phyloP scores from a whole-genome alignment of 2,329 filamentous ascomycete genomes.

The Chrysoporthe deuterocubensis region DNA sequence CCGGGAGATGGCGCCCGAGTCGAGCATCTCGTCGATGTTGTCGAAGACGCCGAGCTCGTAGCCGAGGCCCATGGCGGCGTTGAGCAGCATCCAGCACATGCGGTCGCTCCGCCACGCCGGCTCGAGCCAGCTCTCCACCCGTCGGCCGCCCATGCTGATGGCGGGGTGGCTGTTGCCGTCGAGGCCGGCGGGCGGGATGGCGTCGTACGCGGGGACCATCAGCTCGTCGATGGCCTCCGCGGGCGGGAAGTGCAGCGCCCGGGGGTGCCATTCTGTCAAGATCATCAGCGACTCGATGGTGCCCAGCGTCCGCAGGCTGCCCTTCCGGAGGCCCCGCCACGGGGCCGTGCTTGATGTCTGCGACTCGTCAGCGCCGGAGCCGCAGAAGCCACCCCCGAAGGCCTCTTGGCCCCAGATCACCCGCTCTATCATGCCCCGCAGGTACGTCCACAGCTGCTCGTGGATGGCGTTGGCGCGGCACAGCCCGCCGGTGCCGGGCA shows the following conservation, averaged over 20 bases:
- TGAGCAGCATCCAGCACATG: conserved; percentile 98
- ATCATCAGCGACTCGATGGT: conserved; percentile 95
- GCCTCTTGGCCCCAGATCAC: conserved; percentile 96
- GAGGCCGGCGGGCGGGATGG: conserved; percentile 29
- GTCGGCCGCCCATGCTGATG: conserved; percentile 74
- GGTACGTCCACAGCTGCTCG: conserved; percentile 91
- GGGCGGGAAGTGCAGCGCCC: conserved; percentile 90
- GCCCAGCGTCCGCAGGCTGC: conserved; percentile 84
- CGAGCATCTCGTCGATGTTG: conserved; percentile 74
- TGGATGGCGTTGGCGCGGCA: conserved; percentile 91
- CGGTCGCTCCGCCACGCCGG: conserved; percentile 93
- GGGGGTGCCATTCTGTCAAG: conserved; percentile 95
- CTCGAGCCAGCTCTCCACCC: conserved; percentile 95
- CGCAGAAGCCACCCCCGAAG: conserved; percentile 86
- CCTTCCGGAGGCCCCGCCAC: conserved; percentile 71
- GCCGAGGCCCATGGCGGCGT: conserved; percentile 84
- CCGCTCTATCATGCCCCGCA: conserved; percentile 92
- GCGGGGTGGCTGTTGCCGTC: conserved; percentile 46
- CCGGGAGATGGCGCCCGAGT: conserved; percentile 60
- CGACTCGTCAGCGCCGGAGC: conserved; percentile 66
- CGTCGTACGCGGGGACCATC: conserved; percentile 64
- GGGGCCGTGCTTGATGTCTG: conserved; percentile 71
- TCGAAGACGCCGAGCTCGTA: conserved; percentile 97
- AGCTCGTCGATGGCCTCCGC: conserved; percentile 75
- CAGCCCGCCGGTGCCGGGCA: conserved; percentile 77